Percentiles rank a stretch among this genome's conserved stretches.
These are phyloP conservation scores for Spergularia bocconei DNA, from an alignment of 148 eudicot genomes.

Conservation along the genomic window DNA sequence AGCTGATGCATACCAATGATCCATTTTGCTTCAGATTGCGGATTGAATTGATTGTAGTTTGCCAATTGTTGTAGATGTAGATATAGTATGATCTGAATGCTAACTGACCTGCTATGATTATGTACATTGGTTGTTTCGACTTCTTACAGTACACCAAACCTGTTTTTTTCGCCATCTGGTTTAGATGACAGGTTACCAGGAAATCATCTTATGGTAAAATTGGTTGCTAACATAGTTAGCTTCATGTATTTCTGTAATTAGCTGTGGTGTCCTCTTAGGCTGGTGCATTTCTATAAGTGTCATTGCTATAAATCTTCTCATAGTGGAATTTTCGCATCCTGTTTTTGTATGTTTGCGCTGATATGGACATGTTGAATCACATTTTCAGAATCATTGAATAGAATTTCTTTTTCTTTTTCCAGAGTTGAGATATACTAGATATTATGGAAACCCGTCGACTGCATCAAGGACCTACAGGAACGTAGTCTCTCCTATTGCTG, in stretches of 20 bases:
- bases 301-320: not conserved
- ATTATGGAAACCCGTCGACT: not conserved
- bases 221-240: not conserved
- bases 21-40: not conserved
- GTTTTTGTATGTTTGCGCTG: not conserved
- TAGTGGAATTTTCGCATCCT: not conserved
- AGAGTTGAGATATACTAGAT: constrained; percentile 16
- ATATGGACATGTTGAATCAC: not conserved
- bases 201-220: not conserved
- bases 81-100: not conserved
- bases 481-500: not conserved
- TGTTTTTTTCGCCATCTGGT: not conserved
- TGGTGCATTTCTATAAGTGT: not conserved
- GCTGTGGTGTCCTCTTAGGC: not conserved
- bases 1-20: not conserved
- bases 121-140: not conserved
- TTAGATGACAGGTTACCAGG: not conserved
- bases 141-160: not conserved
- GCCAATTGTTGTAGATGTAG: not conserved
- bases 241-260: not conserved
- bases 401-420: not conserved
- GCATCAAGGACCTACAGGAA: constrained; percentile 11
- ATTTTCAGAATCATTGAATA: not conserved
- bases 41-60: not conserved
- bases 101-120: not conserved